These are phyloP conservation scores for Phytophthora citricola DNA, from an alignment of 352 stramenopile species.

Conservation along the genomic window DNA sequence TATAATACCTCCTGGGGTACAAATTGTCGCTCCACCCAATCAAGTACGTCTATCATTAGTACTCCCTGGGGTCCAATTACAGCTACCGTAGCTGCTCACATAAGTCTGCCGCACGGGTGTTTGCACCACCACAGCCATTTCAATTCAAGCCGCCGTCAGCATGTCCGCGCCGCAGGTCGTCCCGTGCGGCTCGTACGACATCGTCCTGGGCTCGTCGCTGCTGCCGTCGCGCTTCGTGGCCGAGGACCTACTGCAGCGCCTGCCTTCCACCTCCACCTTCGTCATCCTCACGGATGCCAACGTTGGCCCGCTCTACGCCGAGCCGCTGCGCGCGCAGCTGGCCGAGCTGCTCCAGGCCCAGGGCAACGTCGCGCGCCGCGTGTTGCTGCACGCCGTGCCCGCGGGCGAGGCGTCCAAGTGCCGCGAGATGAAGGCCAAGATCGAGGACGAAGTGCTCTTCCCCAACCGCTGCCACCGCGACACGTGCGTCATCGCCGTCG, in stretches of 20 bases:
- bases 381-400: slow-evolving; percentile 68
- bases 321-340: slow-evolving; percentile 65
- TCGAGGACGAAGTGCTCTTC: slow-evolving; percentile 87
- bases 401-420: slow-evolving; percentile 82
- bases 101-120: no score
- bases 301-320: slow-evolving; percentile 74
- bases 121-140: background rate
- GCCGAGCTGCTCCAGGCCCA: slow-evolving; percentile 38
- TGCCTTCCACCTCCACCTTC: slow-evolving; percentile 74
- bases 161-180: slow-evolving; percentile 49
- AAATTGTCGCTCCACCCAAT: no score
- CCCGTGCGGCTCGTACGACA: slow-evolving; percentile 83
- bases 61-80: no score
- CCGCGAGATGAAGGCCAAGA: slow-evolving; percentile 78
- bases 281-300: slow-evolving; percentile 86
- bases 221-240: slow-evolving; percentile 71
- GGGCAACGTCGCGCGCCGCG: slow-evolving; percentile 47
- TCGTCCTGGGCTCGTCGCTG: slow-evolving; percentile 75
- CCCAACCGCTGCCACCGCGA: slow-evolving; percentile 84
- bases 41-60: no score
- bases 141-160: background rate
- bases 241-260: slow-evolving; percentile 61
- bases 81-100: no score
- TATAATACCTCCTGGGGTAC: no score
- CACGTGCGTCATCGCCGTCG: slow-evolving; percentile 89